Base-by-base conservation (phyloP, 768 basidiomycete genomes). In the Crassisporium funariophilum region DNA sequence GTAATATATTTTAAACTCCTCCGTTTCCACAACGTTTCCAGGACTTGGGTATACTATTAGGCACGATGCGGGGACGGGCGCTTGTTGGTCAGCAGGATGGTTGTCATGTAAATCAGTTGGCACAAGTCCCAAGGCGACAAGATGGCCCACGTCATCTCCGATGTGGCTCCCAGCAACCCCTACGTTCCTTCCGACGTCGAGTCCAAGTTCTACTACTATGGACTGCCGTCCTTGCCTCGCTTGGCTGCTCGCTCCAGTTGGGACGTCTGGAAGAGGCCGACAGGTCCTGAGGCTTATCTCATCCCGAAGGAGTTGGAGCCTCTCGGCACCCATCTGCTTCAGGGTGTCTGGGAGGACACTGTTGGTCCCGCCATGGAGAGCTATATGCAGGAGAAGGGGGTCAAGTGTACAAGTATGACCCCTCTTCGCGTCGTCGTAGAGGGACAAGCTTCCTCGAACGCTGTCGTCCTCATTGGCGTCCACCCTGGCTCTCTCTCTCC, bases 401-500 rank as follows among this genome's bases (percentile, higher is more conserved):
- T 70, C 8, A 35, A 49, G 23, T 70, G 61, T 57, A 58, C 68
- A 13, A 63, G 57, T 49, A 58, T 55, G 19, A 56, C 66, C 45
- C 35, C 52, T 25, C 53, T 65, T 35, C 61, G 66, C 48, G 62
- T 69, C 29, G 66, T 43, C 35, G 12, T 41, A n/a, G 50, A 37
- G 20, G 54, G 47, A 16, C 47, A 61, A 29, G 35, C 50, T 39
- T 47, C 52, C 31, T 31, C 35, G 19, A 48, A 48, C 35, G 58
- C 65, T 47, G 44, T 69, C 43, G 36, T 70, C 42, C 68, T 62
- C 64, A 61, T 70, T 27, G 70, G 66, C 13, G 64, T 71, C n/a
- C 31, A 21, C 7, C 67, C 65, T 37, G 40, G 39, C 7, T 53
- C 69, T 34, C 63, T 71, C 50, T 51, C 59, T 25, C 16, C 24